These are phyloP conservation scores for Colletotrichum viniferum DNA, from an alignment of 2,329 filamentous ascomycete genomes.

Conservation along the genomic window DNA sequence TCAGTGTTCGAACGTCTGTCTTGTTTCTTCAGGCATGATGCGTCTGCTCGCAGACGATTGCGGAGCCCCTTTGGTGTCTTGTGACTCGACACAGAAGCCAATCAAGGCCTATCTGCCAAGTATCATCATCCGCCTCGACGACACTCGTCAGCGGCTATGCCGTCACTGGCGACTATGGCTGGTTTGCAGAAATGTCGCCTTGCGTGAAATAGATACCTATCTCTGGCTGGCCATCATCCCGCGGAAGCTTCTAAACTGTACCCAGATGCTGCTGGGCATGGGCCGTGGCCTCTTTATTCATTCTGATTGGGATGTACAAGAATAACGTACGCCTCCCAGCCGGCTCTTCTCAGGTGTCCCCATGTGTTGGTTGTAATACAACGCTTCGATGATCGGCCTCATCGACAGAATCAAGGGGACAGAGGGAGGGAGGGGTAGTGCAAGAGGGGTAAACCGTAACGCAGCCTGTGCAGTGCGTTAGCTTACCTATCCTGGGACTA, in stretches of 20 bases:
- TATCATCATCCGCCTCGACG: neutral
- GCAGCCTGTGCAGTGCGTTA: neutral
- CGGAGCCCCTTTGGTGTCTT: neutral
- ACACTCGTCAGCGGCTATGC: slow-evolving; percentile 6
- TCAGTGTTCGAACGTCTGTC: neutral
- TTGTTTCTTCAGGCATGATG: slow-evolving; percentile 7
- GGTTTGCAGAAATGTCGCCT: neutral
- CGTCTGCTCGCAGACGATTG: neutral
- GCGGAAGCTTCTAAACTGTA: neutral
- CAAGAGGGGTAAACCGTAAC: neutral
- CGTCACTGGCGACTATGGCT: neutral
- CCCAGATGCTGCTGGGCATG: neutral
- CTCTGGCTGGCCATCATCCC: neutral
- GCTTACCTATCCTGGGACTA: neutral
- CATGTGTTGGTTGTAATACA: neutral
- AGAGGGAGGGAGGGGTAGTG: neutral
- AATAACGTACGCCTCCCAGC: neutral
- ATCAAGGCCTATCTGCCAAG: neutral
- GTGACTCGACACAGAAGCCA: slow-evolving; percentile 11
- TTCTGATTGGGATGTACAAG: neutral
- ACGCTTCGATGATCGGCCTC: neutral
- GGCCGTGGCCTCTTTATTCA: neutral
- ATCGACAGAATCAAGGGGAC: neutral
- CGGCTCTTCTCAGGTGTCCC: neutral
- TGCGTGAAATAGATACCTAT: neutral